Evolutionary conservation across 2,329 filamentous ascomycete species (phyloP), one percentile per base, ranked within the genome.

Genomic region (Sclerotinia borealis): DNA sequence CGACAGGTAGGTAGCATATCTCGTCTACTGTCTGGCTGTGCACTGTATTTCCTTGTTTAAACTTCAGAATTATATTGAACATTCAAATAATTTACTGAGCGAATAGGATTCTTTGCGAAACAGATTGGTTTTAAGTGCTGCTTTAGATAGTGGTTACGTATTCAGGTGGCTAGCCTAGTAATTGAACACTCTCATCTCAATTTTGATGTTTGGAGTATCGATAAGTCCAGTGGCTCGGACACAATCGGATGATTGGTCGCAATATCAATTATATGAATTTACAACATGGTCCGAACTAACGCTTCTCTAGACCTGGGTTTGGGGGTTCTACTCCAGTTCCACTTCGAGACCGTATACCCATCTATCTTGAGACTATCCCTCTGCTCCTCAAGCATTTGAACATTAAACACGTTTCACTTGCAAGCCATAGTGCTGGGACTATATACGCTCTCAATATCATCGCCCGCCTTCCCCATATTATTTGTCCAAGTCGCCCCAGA

Each of bases 391-490:
- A 69, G 5, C 63, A 72, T 48, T 72, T 81, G 6, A 54, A 69
- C 0, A 75, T 48, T 52, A 62, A 72, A 61, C 73, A 78, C 63
- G 74, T 80, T 22, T 70, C 68, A n/a, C 65, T 80, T 0, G 69
- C 76, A 1, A 71, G 75, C 22, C 79, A 81, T 63, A 76, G 73
- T 27, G 75, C 76, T 0, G 79, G 79, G 2, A 77, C 77, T 0
- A 71, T 79, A 1, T 80, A 78, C 63, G 66, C 74, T 4, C 69
- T 81, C 29, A 80, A 80, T 61, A 76, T 77, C 5, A 68, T 80
- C 22, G 68, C 68, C 37, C 66, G 72, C 9, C 69, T 58, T 72
- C 37, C 75, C 73, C 6, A 56, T 72, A 7, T 67, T 79, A 25
- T 70, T 79, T 22, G 67, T 48, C 27, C 64, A 6, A 25, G n/a